These are phyloP conservation scores for Hortaea sp. DNA, from an alignment of 2,329 filamentous ascomycete species.

Conservation along the genomic window DNA sequence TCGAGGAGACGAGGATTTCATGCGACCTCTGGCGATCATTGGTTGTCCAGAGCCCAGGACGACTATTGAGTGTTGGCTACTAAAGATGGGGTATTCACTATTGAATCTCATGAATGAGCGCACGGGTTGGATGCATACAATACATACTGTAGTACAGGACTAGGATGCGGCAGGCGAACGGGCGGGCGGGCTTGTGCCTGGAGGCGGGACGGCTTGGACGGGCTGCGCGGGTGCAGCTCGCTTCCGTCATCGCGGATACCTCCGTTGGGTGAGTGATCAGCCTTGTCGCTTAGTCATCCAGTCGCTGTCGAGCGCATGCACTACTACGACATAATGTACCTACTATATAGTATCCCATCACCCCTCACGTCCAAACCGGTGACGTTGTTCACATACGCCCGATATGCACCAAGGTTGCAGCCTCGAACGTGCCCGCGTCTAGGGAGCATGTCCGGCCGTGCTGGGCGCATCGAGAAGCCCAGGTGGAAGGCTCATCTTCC, in stretches of 20 bases:
- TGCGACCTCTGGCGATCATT: not conserved
- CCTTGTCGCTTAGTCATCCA: not conserved
- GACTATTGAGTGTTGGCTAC: not conserved
- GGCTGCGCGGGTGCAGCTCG: not conserved
- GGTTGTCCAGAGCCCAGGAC: not conserved
- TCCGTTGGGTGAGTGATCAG: not conserved
- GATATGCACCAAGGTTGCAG: too few relatives aligned
- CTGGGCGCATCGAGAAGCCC: too few relatives aligned
- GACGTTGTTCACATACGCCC: too few relatives aligned
- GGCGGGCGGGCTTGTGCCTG: not conserved
- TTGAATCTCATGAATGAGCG: too few relatives aligned
- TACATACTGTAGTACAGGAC: not conserved
- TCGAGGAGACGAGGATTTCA: not conserved
- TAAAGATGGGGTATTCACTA: not conserved
- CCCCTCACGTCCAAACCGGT: too few relatives aligned
- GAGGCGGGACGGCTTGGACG: not conserved
- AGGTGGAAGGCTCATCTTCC: too few relatives aligned
- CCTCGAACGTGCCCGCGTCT: too few relatives aligned
- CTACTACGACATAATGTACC: too few relatives aligned
- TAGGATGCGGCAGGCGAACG: not conserved
- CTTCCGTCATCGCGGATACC: not conserved
- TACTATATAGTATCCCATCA: too few relatives aligned
- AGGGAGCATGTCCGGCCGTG: too few relatives aligned
- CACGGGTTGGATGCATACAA: not conserved
- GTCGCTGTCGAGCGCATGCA: too few relatives aligned